A percentile compares a stretch with the other conserved stretches of the same genome.
Evolutionary conservation across 352 stramenopile species (phyloP).

Genomic region (Phytophthora pini): DNA sequence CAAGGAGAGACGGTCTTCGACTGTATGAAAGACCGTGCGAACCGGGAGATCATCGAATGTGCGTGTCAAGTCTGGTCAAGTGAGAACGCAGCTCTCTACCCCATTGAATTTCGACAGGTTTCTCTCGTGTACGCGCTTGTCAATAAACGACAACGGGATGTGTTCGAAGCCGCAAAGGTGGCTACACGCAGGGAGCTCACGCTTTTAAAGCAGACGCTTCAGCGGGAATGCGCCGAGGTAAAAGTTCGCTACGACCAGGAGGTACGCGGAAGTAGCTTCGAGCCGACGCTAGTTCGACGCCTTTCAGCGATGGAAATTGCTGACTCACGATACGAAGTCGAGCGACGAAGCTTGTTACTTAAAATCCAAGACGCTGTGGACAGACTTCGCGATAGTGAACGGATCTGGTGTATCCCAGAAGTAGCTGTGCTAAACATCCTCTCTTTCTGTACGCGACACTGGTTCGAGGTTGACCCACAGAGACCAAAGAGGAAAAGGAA

Average conservation of each 20-base stretch:
- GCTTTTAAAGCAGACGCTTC: slow-evolving; percentile 35
- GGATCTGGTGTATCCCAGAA: slow-evolving; percentile 36
- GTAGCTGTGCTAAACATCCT: slow-evolving; percentile 48
- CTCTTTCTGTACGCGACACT: slow-evolving; percentile 61
- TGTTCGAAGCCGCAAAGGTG: slow-evolving; percentile 19
- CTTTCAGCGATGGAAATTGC: slow-evolving; percentile 43
- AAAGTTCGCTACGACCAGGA: slow-evolving; percentile 65
- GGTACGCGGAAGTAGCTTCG: slow-evolving; percentile 35
- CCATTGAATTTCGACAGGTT: slow-evolving; percentile 48
- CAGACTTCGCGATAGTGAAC: slow-evolving; percentile 34
- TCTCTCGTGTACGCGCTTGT: slow-evolving; percentile 48
- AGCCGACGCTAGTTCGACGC: slow-evolving; percentile 48
- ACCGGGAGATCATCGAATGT: slow-evolving; percentile 39
- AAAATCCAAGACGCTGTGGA: slow-evolving; percentile 43
- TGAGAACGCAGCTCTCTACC: slow-evolving; percentile 54
- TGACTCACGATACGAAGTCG: slow-evolving; percentile 44
- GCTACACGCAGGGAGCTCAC: slow-evolving; percentile 39
- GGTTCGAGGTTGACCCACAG: slow-evolving; percentile 46
- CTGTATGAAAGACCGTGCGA: slow-evolving; percentile 40
- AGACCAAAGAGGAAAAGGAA: slow-evolving; percentile 11
- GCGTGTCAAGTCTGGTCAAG: slow-evolving; percentile 47
- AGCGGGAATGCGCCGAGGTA: slow-evolving; percentile 50
- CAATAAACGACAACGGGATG: slow-evolving; percentile 41
- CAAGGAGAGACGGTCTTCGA: slow-evolving; percentile 61
- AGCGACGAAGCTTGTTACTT: slow-evolving; percentile 35